A percentile compares a stretch with the other conserved stretches of the same genome.
Conservation (phyloP, 768 basidiomycete species). For the Naganishia kalamii region DNA sequence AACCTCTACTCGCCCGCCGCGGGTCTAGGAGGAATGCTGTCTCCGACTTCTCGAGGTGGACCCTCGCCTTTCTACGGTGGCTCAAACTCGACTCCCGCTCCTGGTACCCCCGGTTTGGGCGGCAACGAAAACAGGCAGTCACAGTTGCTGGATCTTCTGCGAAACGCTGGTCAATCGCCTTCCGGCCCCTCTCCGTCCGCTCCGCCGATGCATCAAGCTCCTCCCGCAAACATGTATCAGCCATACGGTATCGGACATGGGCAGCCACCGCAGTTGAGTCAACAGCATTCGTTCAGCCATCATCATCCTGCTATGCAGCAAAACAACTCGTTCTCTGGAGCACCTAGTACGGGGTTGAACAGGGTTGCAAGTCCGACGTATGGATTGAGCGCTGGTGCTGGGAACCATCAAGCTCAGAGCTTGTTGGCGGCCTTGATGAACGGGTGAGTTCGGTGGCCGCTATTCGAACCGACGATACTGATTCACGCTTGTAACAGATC, state of each 20-base stretch:
- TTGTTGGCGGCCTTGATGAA: slow-evolving; percentile 7
- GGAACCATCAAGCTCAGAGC: background rate
- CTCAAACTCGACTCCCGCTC: background rate
- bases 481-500: background rate
- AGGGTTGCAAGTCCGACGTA: slow-evolving; percentile 12
- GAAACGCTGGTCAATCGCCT: slow-evolving; percentile 6
- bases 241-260: background rate
- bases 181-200: background rate
- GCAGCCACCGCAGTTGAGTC: background rate
- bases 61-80: background rate
- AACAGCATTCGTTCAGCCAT: background rate
- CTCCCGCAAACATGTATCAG: background rate
- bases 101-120: background rate
- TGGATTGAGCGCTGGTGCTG: slow-evolving; percentile 3
- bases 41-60: background rate
- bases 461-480: background rate
- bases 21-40: background rate
- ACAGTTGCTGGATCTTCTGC: slow-evolving; percentile 1
- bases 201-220: background rate
- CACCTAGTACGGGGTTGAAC: slow-evolving; percentile 7
- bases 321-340: slow-evolving; percentile 9
- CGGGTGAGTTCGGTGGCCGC: background rate
- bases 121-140: background rate
- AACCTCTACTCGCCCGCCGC: background rate
- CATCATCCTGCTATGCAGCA: slow-evolving; percentile 14